Evolutionary conservation across 2,329 filamentous ascomycete genomes (phyloP), one percentile per base, ranked within the genome.

Genomic region (Phialocephala sp.): DNA sequence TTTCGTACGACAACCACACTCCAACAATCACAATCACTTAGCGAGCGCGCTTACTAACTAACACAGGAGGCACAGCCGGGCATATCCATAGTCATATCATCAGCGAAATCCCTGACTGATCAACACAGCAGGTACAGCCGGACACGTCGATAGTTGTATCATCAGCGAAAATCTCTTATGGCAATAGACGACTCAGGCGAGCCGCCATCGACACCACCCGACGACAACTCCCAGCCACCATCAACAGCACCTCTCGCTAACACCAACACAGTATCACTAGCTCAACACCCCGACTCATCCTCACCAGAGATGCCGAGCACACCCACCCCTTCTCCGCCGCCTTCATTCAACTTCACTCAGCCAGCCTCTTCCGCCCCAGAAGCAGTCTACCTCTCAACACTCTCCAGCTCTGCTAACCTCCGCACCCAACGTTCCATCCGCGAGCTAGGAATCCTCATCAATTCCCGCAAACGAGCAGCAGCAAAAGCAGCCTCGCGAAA

Each of bases 391-490:
- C 37, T 61, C 22, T 15, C 24, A 8, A 3, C 52, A 14, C 5
- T 22, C 2, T 50, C 11, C 15, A 9, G 52, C 2, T 27, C 41
- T 4, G 35, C 32, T 11, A n/a, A 57, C 4, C n/a, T 35, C 15
- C 39, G 52, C n/a, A 62, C 56, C 47, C 60, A 60, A 11, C 22
- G 20, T 1, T 54, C 18, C 37, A 57, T 67, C 4, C 62, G 59
- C 6, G 52, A 66, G 5, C 56, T 72, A 11, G 65, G 58, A 15
- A 64, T 67, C 11, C n/a, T 65, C 9, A 47, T 67, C 36, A 71
- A 70, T n/a, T 66, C 60, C 1, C 63, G 60, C 52, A 55, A 65
- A 2, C 65, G 64, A 22, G 67, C 68, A 22, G 68, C 72, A 20
- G 60, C 66, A 0, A 60, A 56, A 1, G 50, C 54, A 18, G 60